phyloP scores from a whole-genome alignment of 2,329 filamentous ascomycete genomes.

The Microdochium paspali region DNA sequence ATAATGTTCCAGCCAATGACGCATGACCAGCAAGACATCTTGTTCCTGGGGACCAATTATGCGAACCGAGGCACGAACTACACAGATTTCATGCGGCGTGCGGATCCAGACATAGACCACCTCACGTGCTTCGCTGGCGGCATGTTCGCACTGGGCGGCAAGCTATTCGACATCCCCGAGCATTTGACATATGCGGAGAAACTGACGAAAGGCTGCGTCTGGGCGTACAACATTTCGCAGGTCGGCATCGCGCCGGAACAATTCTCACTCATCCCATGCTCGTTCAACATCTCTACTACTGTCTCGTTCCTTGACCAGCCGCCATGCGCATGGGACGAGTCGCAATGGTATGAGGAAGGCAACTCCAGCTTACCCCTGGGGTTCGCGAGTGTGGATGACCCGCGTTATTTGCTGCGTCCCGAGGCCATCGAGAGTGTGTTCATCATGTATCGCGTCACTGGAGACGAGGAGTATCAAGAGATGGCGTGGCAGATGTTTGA shows the following conservation, averaged over 20 bases:
- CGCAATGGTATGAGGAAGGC: slow-evolving; percentile 11
- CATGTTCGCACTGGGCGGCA: slow-evolving; percentile 35
- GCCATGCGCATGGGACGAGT: slow-evolving; percentile 1
- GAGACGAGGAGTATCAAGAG: slow-evolving; percentile 34
- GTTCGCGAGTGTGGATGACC: slow-evolving; percentile 47
- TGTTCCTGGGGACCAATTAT: slow-evolving; percentile 42
- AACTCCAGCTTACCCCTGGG: slow-evolving; percentile 35
- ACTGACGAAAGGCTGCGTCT: slow-evolving; percentile 45
- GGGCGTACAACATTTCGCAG: slow-evolving; percentile 44
- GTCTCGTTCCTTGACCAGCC: too few relatives aligned
- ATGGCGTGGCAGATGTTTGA: slow-evolving; percentile 44
- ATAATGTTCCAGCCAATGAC: slow-evolving; percentile 64
- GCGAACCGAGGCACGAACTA: slow-evolving; percentile 14
- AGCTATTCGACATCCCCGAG: slow-evolving; percentile 31
- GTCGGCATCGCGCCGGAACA: slow-evolving; percentile 51
- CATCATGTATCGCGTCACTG: slow-evolving; percentile 42
- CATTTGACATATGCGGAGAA: slow-evolving; percentile 36
- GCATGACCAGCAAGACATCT: slow-evolving; percentile 49
- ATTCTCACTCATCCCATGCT: slow-evolving; percentile 32
- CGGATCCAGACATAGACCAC: slow-evolving; percentile 27
- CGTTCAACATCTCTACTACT: too few relatives aligned
- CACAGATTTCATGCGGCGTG: slow-evolving; percentile 10
- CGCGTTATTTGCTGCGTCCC: slow-evolving; percentile 38
- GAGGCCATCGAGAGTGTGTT: slow-evolving; percentile 47
- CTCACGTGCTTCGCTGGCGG: slow-evolving; percentile 38